Conservation (phyloP, 2,329 filamentous ascomycete genomes). For the Didymellaceae sp. region DNA sequence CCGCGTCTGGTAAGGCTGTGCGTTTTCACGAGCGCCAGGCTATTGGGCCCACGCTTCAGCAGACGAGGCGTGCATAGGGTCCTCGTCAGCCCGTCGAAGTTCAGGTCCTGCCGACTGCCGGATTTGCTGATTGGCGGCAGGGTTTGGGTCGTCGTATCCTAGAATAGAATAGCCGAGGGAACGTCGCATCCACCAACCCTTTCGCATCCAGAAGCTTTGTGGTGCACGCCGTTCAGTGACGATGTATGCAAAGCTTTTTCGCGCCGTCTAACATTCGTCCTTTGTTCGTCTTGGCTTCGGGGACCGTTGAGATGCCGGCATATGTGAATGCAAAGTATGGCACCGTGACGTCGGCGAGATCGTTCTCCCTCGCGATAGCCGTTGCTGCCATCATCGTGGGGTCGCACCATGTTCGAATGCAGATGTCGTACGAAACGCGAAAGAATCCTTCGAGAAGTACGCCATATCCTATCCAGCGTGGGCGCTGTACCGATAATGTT, state of each 20-base stretch:
- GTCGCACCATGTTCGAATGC: background rate
- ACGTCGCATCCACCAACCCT: conserved; percentile 12
- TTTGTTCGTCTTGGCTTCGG: conserved; percentile 1
- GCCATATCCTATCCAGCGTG: background rate
- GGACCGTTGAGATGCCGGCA: background rate
- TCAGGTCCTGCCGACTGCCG: conserved; percentile 12
- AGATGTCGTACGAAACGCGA: background rate
- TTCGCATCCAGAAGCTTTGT: conserved; percentile 13
- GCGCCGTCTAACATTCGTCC: background rate
- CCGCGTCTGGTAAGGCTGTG: conserved; percentile 17
- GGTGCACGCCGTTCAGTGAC: conserved; percentile 3
- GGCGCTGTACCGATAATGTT: conserved; percentile 4
- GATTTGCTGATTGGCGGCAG: conserved; percentile 18
- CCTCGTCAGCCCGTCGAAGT: background rate
- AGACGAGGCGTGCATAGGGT: conserved; percentile 3
- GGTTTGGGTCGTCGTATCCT: conserved; percentile 16
- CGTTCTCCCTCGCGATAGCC: background rate
- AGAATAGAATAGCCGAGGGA: conserved; percentile 19
- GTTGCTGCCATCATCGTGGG: background rate
- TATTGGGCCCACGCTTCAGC: conserved; percentile 8
- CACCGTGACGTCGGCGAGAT: conserved; percentile 3
- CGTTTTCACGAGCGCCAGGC: conserved; percentile 10
- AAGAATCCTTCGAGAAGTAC: background rate
- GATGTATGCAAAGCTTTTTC: conserved; percentile 13
- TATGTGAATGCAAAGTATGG: background rate